phyloP scores from a whole-genome alignment of 2,329 filamentous ascomycete genomes.

The Thermochaetoides dissita region DNA sequence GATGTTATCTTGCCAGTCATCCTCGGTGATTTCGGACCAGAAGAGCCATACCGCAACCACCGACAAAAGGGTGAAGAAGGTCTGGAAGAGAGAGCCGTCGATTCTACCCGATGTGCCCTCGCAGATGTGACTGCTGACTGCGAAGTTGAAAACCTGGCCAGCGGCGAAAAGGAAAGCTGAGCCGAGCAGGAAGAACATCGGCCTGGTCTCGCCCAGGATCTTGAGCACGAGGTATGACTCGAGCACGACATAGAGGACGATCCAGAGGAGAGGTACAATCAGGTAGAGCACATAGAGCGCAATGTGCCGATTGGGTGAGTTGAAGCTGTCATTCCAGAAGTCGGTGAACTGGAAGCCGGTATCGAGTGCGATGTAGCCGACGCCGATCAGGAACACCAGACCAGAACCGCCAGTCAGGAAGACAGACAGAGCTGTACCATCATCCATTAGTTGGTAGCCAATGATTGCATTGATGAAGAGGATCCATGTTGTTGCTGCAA shows the following conservation, averaged over 20 bases:
- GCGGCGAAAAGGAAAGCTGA: slow-evolving; percentile 75
- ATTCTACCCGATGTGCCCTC: slow-evolving; percentile 70
- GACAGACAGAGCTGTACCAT: slow-evolving; percentile 75
- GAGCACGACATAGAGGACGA: slow-evolving; percentile 75
- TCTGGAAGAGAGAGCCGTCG: slow-evolving; percentile 85
- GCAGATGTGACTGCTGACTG: slow-evolving; percentile 83
- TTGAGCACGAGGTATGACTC: slow-evolving; percentile 73
- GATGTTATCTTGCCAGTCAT: slow-evolving; percentile 62
- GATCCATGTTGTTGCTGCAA: slow-evolving; percentile 79
- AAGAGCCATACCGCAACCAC: slow-evolving; percentile 83
- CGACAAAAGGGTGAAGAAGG: slow-evolving; percentile 74
- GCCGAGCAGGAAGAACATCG: slow-evolving; percentile 73
- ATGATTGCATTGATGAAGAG: slow-evolving; percentile 84
- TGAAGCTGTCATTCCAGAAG: slow-evolving; percentile 52
- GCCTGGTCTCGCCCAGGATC: slow-evolving; percentile 73
- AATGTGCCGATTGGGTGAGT: slow-evolving; percentile 55
- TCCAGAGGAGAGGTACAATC: slow-evolving; percentile 72
- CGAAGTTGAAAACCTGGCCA: slow-evolving; percentile 92
- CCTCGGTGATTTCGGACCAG: slow-evolving; percentile 98
- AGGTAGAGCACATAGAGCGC: slow-evolving; percentile 91
- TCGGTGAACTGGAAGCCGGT: slow-evolving; percentile 78
- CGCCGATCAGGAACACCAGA: slow-evolving; percentile 64
- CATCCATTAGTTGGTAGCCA: slow-evolving; percentile 85
- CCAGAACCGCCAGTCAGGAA: slow-evolving; percentile 61
- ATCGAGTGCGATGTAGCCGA: slow-evolving; percentile 89